Conservation (phyloP, 2,329 filamentous ascomycete species). For the Tolypocladium endophyticum region DNA sequence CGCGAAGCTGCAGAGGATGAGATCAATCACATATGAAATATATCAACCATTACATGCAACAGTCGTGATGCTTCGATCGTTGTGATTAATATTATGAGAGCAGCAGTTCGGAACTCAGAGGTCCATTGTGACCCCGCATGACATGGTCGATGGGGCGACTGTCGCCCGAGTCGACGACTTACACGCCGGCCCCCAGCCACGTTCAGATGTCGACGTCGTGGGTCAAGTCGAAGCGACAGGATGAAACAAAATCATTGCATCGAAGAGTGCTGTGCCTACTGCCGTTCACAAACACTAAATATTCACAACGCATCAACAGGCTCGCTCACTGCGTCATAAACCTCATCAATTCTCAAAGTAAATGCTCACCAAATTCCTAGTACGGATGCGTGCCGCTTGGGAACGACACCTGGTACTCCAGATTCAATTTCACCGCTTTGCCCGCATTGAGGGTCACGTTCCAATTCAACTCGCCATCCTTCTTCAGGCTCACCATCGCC, state of each 20-base stretch:
- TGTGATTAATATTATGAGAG: background rate
- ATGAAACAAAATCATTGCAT: background rate
- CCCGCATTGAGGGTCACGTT: conserved; percentile 43
- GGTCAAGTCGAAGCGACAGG: background rate
- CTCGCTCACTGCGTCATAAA: background rate
- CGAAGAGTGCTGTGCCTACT: too few species aligned
- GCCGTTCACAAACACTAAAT: too few species aligned
- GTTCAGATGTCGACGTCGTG: background rate
- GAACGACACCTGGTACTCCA: conserved; percentile 49
- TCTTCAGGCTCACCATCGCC: conserved; percentile 36
- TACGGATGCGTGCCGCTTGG: conserved; percentile 31
- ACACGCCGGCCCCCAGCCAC: background rate
- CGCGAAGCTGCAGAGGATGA: background rate
- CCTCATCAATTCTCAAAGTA: background rate
- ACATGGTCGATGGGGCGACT: background rate
- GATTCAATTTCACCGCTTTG: conserved; percentile 37
- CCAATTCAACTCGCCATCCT: conserved; percentile 46
- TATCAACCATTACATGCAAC: background rate
- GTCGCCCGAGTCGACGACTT: background rate
- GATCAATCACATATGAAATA: background rate
- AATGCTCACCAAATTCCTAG: background rate
- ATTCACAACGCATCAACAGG: background rate
- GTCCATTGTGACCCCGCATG: background rate
- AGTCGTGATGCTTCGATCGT: background rate
- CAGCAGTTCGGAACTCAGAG: background rate